These are phyloP conservation scores for Nakazawaea peltata DNA, from an alignment of 805 yeast species.

Conservation along the genomic window DNA sequence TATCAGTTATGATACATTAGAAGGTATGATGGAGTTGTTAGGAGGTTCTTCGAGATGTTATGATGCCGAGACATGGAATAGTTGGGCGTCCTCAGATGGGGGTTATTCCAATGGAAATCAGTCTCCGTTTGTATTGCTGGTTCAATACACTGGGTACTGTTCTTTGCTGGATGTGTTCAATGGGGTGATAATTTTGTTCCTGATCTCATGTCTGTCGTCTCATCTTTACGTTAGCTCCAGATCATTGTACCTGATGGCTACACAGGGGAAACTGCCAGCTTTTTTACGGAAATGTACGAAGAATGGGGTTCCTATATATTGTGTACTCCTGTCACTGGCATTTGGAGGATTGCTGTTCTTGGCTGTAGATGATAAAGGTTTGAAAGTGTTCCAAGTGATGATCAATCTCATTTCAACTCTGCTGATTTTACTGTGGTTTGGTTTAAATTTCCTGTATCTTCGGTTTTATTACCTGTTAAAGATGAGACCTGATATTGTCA, in stretches of 20 bases:
- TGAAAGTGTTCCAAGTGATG: slow-evolving; percentile 57
- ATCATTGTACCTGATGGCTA: slow-evolving; percentile 45
- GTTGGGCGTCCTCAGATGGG: too few species aligned
- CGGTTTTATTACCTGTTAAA: slow-evolving; percentile 48
- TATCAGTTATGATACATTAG: too few species aligned
- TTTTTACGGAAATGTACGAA: slow-evolving; percentile 51
- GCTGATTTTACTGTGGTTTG: slow-evolving; percentile 73
- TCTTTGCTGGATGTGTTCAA: slow-evolving; percentile 42
- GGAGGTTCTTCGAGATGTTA: too few species aligned
- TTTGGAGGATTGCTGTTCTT: slow-evolving; percentile 57
- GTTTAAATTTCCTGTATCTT: slow-evolving; percentile 50
- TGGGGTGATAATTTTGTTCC: slow-evolving; percentile 45
- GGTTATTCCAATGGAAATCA: slow-evolving; percentile 35
- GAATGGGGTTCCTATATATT: slow-evolving; percentile 64
- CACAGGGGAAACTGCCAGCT: slow-evolving; percentile 53
- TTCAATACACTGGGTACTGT: slow-evolving; percentile 44
- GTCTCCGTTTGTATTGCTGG: slow-evolving; percentile 51
- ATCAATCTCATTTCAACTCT: slow-evolving; percentile 65
- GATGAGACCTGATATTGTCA: slow-evolving; percentile 46
- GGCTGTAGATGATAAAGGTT: slow-evolving; percentile 49
- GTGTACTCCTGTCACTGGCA: slow-evolving; percentile 56
- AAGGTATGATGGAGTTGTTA: too few species aligned
- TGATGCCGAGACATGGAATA: too few species aligned
- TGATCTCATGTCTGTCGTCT: slow-evolving; percentile 48
- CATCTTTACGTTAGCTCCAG: slow-evolving; percentile 57